Base-by-base conservation (phyloP, 2,329 filamentous ascomycete genomes). In the Venturia aucupariae region DNA sequence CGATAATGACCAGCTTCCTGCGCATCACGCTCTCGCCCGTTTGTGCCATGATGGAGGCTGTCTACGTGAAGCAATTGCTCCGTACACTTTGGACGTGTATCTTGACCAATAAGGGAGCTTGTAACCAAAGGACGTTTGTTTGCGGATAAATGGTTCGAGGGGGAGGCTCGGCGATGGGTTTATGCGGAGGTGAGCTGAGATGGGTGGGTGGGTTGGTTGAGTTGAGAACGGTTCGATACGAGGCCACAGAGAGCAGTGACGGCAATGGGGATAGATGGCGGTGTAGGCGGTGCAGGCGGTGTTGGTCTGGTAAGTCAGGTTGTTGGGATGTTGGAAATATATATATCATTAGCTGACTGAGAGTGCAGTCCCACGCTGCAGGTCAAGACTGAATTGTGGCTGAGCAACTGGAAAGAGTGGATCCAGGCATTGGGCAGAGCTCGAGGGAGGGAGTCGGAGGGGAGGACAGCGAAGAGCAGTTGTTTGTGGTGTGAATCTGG, bases 1-100 rank as follows among this genome's bases (percentile, higher is more conserved):
- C 92, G 72, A 97, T 96, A 71, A 97, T 97, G 72, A 97, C 92
- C 73, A 97, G 83, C 80, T 97, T 97, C 82, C 92, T 96, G 79
- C 84, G 81, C 78, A 86, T 86, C 66, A 86, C 84, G 73, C 85
- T 84, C 69, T 81, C 75, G 68, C 73, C 72, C 67, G 73, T 74
- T 63, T 75, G 72, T 68, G 75, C 74, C 75, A 76, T 76, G n/a
- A 15, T 61, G 46, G 30, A 11, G n/a, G 30, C 32, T 32, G 60
- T 62, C 60, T 62, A 48, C 60, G 42, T 38, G 61, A 46, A 57
- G 67, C 71, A 13, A 65, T 65, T 44, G 67, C 70, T 64, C 13
- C 59, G 38, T 61, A 57, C 27, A 22, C 51, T 35, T n/a, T n/a
- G 51, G 1, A 15, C 2, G 22, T 38, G 27, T 32, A 57, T 11